Evolutionary conservation across 2,329 filamentous ascomycete genomes (phyloP).

Genomic region (Juglanconis oblonga): DNA sequence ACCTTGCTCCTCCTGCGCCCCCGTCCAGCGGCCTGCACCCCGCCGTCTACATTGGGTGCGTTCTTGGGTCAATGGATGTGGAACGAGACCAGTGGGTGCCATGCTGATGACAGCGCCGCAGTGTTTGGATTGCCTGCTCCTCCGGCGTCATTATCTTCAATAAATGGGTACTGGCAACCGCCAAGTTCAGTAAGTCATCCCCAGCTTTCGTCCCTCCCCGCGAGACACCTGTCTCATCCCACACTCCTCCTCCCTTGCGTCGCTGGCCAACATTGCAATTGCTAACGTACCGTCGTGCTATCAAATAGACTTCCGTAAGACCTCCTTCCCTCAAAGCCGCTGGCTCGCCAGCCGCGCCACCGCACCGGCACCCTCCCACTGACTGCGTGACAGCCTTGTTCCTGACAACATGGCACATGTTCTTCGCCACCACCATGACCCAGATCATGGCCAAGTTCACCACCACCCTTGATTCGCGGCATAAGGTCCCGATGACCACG

Average conservation of each 20-base stretch:
- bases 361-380: conserved; percentile 34
- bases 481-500: conserved; percentile 87
- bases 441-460: conserved; percentile 85
- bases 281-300: conserved; percentile 3
- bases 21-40: conserved; percentile 54
- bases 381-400: conserved; percentile 56
- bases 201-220: neutral
- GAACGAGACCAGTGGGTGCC: neutral
- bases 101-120: conserved; percentile 34
- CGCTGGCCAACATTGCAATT: neutral
- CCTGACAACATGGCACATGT: conserved; percentile 88
- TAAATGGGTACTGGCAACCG: conserved; percentile 86
- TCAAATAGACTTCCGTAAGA: conserved; percentile 26
- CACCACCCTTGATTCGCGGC: conserved; percentile 79
- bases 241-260: neutral
- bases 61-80: neutral
- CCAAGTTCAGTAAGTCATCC: conserved; percentile 54
- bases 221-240: conserved; percentile 8
- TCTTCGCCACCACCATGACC: conserved; percentile 85
- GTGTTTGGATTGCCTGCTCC: conserved; percentile 83
- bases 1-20: conserved; percentile 11
- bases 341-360: neutral
- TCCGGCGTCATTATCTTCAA: conserved; percentile 94
- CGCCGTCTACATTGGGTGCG: conserved; percentile 69
- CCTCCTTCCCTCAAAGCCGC: neutral